Evolutionary conservation across 176 grass and related monocot genomes (phyloP), one percentile per base, ranked within the genome.

Genomic region (Puya raimondii): DNA sequence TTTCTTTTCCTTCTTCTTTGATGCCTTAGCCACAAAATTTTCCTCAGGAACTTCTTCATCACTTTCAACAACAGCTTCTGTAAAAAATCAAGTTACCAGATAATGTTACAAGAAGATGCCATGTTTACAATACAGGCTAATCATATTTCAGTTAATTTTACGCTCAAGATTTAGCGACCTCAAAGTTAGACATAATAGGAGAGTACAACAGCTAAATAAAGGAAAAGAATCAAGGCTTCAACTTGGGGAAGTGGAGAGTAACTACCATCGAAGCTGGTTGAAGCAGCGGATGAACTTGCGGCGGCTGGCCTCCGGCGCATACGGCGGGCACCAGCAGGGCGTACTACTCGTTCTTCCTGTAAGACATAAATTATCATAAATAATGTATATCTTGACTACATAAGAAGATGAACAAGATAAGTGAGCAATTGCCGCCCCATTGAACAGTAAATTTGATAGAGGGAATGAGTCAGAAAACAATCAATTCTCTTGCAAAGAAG

Each of bases 1-100:
- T 59, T 77, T 96, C 93, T 81, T 96, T 71, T 92, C 93, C 81
- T 87, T 96, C 69, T 91, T 91, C 68, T 82, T 91, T 70, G 88
- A 96, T 26, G 76, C 65, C 65, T 63, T 96, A 29, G 72, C 70
- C n/a, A 13, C 79, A 84, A 80, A 66, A 33, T 73, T 29, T 52
- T 74, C 74, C 51, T 81, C 78, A 10, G 65, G 71, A 64, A 77
- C 27, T 66, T 91, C 86, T 18, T 94, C 86, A 18, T 89, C 88
- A 63, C 74, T 87, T 63, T 76, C 81, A 15, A 2, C 81, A 26
- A 82, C 79, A 49, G 75, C 79, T 13, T 83, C 86, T 83, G 67
- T 68, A 78, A 3, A 3, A 42, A 42, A 42, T 58, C 50, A 58
- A 49, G 21, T 48, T 63, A 2, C 13, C 54, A 9, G 14, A 9